These are phyloP conservation scores for Ophiostoma sp. DNA, from an alignment of 2,329 filamentous ascomycete species.

Conservation along the genomic window DNA sequence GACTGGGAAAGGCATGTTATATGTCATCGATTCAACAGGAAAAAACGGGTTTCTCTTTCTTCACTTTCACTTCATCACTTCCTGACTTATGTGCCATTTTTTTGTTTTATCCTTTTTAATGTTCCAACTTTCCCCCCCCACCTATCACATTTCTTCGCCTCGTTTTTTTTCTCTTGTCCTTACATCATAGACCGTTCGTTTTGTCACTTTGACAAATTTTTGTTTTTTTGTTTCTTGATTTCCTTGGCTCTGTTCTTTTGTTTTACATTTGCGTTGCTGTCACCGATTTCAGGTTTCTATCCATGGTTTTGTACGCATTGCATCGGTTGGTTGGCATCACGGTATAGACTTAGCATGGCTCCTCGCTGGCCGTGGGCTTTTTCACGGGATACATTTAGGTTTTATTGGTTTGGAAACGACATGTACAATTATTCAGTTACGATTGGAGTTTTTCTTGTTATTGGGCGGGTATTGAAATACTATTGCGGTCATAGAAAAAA, in stretches of 20 bases:
- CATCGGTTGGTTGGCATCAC: conserved; percentile 1
- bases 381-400: not conserved
- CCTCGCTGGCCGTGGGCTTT: conserved; percentile 16
- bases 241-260: not conserved
- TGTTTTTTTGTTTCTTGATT: not conserved
- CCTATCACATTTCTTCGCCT: not conserved
- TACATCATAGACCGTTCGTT: conserved; percentile 6
- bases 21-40: not conserved
- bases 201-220: not conserved
- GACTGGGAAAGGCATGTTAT: too few relatives aligned
- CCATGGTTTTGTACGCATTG: conserved; percentile 3
- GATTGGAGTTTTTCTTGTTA: not conserved
- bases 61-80: not conserved
- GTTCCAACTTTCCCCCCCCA: not conserved
- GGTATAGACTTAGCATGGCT: conserved; percentile 17
- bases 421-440: not conserved
- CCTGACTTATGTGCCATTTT: not conserved
- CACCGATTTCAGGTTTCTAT: not conserved
- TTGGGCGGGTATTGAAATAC: not conserved
- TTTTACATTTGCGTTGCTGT: too few relatives aligned
- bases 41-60: not conserved
- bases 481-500: not conserved
- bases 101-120: not conserved
- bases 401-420: not conserved
- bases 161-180: not conserved